Evolutionary conservation across 2,329 filamentous ascomycete species (phyloP), one percentile per base, ranked within the genome.

Genomic region (Onygenales sp.): DNA sequence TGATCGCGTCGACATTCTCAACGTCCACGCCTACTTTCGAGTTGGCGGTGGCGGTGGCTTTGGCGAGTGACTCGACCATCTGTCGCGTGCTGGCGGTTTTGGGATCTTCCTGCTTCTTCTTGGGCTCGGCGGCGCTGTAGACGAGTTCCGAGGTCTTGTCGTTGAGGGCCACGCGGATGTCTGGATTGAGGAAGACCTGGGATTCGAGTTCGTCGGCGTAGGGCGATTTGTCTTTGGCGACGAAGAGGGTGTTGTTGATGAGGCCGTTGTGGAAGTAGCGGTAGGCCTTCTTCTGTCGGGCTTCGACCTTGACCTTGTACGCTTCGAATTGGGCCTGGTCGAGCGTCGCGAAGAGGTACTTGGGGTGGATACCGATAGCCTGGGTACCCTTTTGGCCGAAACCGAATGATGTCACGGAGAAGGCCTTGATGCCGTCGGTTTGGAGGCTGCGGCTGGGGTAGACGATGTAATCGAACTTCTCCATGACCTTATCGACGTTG

Each of bases 341-440:
- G 50, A 98, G 86, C n/a, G 89, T 86, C 48, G 93, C 93, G 64
- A 86, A 98, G 54, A 98, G 82, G 72, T 97, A 98, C 74, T 87
- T 92, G 66, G 94, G 89, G 71, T 98, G 93, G 51, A 98, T 86
- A 78, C 92, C 93, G 65, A 98, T 94, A 43, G 87, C 92, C 73
- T 98, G 94, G 31, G 93, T 89, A 67, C 93, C 93, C 83, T 98
- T 98, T 74, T 98, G 93, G 62, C 93, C 93, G 78, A 98, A 98
- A 73, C 93, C 93, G 71, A 98, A 98, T 0, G 94, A 98, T 6
- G 94, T 98, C 59, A 98, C 89, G 1, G 90, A 95, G 81, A 98
- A 97, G 11, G 93, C 94, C 77, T 97, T 98, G 78, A 98, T 80
- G 59, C 93, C 93, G 65, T 98, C 93, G 7, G 93, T 98, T 77